Evolutionary conservation across 2,329 filamentous ascomycete genomes (phyloP).

Genomic region (Zasmidium angulare): DNA sequence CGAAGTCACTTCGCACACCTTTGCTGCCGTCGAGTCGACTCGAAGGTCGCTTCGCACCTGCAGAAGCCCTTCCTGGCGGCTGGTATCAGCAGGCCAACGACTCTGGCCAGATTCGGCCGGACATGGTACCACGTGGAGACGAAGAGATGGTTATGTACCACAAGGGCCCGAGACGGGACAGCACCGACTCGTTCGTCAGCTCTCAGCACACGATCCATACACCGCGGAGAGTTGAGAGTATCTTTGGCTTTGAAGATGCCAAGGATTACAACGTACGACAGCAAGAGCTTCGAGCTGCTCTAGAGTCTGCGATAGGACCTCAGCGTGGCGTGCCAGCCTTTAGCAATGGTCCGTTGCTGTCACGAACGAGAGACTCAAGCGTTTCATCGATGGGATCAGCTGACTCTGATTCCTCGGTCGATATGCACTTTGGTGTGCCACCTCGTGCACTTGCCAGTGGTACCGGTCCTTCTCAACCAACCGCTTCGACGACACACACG

Average conservation of each 20-base stretch:
- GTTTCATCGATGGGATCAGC: slow-evolving; percentile 15
- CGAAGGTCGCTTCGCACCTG: slow-evolving; percentile 75
- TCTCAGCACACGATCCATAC: slow-evolving; percentile 59
- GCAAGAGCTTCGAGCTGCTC: slow-evolving; percentile 67
- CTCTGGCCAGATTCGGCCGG: slow-evolving; percentile 59
- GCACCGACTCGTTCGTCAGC: slow-evolving; percentile 58
- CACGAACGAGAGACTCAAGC: slow-evolving; percentile 8
- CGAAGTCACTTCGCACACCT: slow-evolving; percentile 42
- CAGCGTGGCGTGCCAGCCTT: neutral
- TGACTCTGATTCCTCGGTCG: slow-evolving; percentile 15
- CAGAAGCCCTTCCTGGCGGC: slow-evolving; percentile 65
- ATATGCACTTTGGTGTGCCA: slow-evolving; percentile 19
- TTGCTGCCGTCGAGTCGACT: slow-evolving; percentile 73
- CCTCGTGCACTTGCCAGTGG: neutral
- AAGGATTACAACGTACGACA: neutral
- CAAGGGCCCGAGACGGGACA: slow-evolving; percentile 24
- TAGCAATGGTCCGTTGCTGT: neutral
- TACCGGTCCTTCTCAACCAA: neutral
- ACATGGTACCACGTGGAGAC: slow-evolving; percentile 43
- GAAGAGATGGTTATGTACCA: slow-evolving; percentile 17
- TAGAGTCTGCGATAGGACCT: slow-evolving; percentile 36
- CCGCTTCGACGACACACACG: neutral
- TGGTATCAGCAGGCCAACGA: slow-evolving; percentile 71
- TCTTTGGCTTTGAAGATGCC: slow-evolving; percentile 65
- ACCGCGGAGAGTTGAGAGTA: slow-evolving; percentile 68